phyloP scores from a whole-genome alignment of 306 rosid genomes.

The Sechiopsis laciniata region DNA sequence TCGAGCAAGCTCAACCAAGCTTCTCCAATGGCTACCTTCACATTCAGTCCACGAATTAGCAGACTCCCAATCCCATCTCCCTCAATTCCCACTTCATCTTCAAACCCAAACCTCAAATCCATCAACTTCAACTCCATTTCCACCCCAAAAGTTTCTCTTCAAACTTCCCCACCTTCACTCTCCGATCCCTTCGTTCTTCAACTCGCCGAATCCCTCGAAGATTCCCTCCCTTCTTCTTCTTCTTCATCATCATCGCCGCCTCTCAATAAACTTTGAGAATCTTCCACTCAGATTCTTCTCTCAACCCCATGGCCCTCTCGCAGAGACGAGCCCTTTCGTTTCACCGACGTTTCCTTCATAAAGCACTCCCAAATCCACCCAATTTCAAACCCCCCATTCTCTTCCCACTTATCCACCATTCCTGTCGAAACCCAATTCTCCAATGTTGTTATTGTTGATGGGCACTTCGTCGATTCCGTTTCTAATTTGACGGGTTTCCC shows the following conservation, averaged over 20 bases:
- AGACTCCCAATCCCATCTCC: neutral
- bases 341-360: constrained; percentile 73
- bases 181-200: constrained; percentile 81
- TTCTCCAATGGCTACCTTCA: constrained; percentile 39
- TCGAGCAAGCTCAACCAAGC: neutral
- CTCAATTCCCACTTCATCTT: constrained; percentile 1
- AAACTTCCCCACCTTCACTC: constrained; percentile 31
- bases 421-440: constrained; percentile 33
- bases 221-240: constrained; percentile 47
- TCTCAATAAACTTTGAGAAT: constrained; percentile 60
- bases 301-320: constrained; percentile 92
- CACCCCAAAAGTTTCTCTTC: constrained; percentile 33
- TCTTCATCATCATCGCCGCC: constrained; percentile 22
- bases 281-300: constrained; percentile 56
- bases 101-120: constrained; percentile 19
- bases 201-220: constrained; percentile 87
- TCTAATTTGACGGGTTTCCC: constrained; percentile 43
- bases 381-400: constrained; percentile 35
- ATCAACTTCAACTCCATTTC: constrained; percentile 24
- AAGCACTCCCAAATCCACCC: constrained; percentile 59
- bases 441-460: constrained; percentile 45
- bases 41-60: constrained; percentile 42
- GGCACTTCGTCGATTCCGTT: constrained; percentile 29
- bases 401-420: neutral
- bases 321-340: constrained; percentile 79